These are phyloP conservation scores for Candida hispaniensis DNA, from an alignment of 805 yeast genomes.

Conservation along the genomic window DNA sequence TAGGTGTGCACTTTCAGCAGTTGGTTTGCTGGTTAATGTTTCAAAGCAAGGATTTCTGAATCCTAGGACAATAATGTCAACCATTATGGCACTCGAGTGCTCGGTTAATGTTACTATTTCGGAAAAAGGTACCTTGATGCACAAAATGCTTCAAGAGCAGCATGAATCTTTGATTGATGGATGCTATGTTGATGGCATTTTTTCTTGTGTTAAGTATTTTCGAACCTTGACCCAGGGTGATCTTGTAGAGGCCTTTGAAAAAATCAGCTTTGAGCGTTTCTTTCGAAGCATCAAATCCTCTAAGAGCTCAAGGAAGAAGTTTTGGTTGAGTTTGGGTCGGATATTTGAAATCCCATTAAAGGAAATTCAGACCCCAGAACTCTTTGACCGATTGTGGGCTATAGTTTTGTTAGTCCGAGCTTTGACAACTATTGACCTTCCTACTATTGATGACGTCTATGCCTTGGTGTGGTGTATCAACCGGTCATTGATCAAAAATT, in stretches of 20 bases:
- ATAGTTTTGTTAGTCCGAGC: constrained; percentile 33
- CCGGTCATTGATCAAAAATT: no score
- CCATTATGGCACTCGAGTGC: constrained; percentile 58
- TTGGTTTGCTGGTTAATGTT: constrained; percentile 44
- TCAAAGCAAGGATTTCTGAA: constrained; percentile 60
- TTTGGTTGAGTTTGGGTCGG: constrained; percentile 31
- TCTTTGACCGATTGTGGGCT: constrained; percentile 24
- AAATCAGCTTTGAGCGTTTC: constrained; percentile 32
- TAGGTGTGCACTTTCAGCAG: constrained; percentile 40
- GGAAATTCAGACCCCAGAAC: constrained; percentile 21
- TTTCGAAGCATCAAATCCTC: constrained; percentile 36
- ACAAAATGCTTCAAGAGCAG: constrained; percentile 46
- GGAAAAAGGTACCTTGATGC: constrained; percentile 41
- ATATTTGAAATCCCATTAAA: constrained; percentile 27
- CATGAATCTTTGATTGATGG: constrained; percentile 64
- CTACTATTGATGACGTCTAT: constrained; percentile 43
- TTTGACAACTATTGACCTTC: constrained; percentile 33
- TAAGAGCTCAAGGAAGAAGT: constrained; percentile 34
- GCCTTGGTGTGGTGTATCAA: no score
- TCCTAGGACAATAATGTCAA: constrained; percentile 59
- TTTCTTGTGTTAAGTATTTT: constrained; percentile 41
- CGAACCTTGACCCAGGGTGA: constrained; percentile 24
- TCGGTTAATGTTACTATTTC: constrained; percentile 38
- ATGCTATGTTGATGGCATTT: constrained; percentile 53
- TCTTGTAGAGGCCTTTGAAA: constrained; percentile 23